Evolutionary conservation across 1,139 yeast genomes (phyloP).

Genomic region (Pichia sp.): DNA sequence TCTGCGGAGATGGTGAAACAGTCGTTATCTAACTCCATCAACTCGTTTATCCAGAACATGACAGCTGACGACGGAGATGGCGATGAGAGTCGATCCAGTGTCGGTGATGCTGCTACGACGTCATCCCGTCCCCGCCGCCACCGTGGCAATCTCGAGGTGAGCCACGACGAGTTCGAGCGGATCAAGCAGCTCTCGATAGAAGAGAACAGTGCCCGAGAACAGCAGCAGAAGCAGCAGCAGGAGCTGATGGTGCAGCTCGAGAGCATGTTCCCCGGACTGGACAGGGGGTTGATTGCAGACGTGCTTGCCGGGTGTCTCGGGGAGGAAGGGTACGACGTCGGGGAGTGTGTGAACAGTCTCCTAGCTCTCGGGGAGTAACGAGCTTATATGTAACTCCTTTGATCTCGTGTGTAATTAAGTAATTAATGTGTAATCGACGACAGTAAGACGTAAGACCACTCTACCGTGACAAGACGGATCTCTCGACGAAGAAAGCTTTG

Average conservation of each 20-base stretch:
- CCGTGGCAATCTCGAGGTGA: not conserved
- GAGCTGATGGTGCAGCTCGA: slow-evolving; percentile 47
- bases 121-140: not conserved
- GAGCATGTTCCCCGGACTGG: slow-evolving; percentile 78
- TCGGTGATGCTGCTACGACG: too few relatives aligned
- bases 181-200: slow-evolving; percentile 31
- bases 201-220: slow-evolving; percentile 26
- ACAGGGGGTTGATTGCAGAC: slow-evolving; percentile 65
- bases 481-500: too few relatives aligned
- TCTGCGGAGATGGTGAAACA: slow-evolving; percentile 55
- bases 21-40: slow-evolving; percentile 27
- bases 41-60: slow-evolving; percentile 15
- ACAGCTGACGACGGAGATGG: not conserved
- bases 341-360: slow-evolving; percentile 34
- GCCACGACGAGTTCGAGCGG: slow-evolving; percentile 25
- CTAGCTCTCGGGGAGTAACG: slow-evolving; percentile 7
- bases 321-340: slow-evolving; percentile 14
- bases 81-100: too few relatives aligned
- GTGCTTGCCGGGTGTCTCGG: slow-evolving; percentile 44
- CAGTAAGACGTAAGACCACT: too few relatives aligned
- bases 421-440: not conserved
- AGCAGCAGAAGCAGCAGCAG: slow-evolving; percentile 32
- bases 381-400: not conserved
- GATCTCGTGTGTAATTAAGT: too few relatives aligned
- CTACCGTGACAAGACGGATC: too few relatives aligned